phyloP scores from a whole-genome alignment of 441 rosid species.

The Lepidium campestre region DNA sequence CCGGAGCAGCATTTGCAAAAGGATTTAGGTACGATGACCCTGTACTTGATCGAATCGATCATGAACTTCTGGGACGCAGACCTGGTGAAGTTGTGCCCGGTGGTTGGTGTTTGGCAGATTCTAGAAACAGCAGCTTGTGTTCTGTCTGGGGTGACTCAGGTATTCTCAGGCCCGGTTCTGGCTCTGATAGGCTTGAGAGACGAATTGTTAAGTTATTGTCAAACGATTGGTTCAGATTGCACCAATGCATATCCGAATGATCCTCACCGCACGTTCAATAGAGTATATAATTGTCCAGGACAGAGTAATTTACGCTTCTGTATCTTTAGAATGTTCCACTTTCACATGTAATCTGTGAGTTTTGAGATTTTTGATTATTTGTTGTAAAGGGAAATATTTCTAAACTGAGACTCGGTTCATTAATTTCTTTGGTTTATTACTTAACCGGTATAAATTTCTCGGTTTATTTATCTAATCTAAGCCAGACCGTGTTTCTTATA shows the following conservation, averaged over 20 bases:
- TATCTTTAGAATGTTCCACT: constrained; percentile 10
- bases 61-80: constrained; percentile 53
- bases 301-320: background rate
- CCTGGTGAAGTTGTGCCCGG: constrained; percentile 63
- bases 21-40: constrained; percentile 43
- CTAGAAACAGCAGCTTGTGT: constrained; percentile 42
- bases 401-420: constrained; percentile 2
- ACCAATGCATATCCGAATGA: constrained; percentile 59
- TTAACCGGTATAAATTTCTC: constrained; percentile 5
- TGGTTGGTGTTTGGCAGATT: constrained; percentile 90
- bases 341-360: constrained; percentile 4
- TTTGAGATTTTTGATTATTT: constrained; percentile 13
- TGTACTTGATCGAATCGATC: constrained; percentile 68
- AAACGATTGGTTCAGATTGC: constrained; percentile 43
- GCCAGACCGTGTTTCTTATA: constrained; percentile 4
- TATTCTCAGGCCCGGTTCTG: constrained; percentile 73
- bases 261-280: background rate
- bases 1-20: constrained; percentile 86
- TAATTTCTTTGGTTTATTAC: background rate
- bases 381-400: constrained; percentile 18
- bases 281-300: constrained; percentile 14
- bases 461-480: background rate
- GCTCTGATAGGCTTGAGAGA: constrained; percentile 71
- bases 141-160: constrained; percentile 86
- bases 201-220: constrained; percentile 51